A percentile compares a stretch with the other conserved stretches of the same genome.
Evolutionary conservation across 371 early-diverging fungal species (phyloP).

Genomic region (Batrachochytrium dendrobatidis): DNA sequence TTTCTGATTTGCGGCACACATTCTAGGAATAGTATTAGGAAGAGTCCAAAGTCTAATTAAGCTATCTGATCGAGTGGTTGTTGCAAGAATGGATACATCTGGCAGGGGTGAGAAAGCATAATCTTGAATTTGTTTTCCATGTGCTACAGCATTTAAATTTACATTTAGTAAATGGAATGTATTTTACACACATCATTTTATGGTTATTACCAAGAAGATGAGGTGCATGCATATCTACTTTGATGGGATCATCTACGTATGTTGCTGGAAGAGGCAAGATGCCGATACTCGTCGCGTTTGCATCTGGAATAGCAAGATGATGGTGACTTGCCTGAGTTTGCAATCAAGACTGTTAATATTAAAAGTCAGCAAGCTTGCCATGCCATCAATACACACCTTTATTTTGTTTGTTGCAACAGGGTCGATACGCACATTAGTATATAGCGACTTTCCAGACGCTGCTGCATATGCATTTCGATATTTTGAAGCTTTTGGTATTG

Average conservation of each 20-base stretch:
- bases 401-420: constrained; percentile 12
- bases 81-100: constrained; percentile 12
- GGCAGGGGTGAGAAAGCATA: constrained; percentile 12
- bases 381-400: constrained; percentile 13
- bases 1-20: neutral
- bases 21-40: neutral
- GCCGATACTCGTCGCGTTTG: constrained; percentile 4
- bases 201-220: constrained; percentile 6
- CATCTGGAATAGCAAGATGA: constrained; percentile 8
- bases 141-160: constrained; percentile 11
- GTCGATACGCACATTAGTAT: constrained; percentile 14
- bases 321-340: constrained; percentile 4
- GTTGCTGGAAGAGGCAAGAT: constrained; percentile 8
- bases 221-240: constrained; percentile 9
- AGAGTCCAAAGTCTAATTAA: constrained; percentile 23
- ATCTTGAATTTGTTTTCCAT: constrained; percentile 23
- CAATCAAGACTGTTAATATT: no score
- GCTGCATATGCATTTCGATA: constrained; percentile 13
- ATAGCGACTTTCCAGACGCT: constrained; percentile 8
- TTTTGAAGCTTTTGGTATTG: no score
- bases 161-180: neutral
- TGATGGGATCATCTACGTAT: constrained; percentile 2
- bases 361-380: no score
- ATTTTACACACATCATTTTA: neutral
- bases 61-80: constrained; percentile 13